Evolutionary conservation across 768 basidiomycete genomes (phyloP), one percentile per base, ranked within the genome.

Genomic region (Leccinum sublutescens): DNA sequence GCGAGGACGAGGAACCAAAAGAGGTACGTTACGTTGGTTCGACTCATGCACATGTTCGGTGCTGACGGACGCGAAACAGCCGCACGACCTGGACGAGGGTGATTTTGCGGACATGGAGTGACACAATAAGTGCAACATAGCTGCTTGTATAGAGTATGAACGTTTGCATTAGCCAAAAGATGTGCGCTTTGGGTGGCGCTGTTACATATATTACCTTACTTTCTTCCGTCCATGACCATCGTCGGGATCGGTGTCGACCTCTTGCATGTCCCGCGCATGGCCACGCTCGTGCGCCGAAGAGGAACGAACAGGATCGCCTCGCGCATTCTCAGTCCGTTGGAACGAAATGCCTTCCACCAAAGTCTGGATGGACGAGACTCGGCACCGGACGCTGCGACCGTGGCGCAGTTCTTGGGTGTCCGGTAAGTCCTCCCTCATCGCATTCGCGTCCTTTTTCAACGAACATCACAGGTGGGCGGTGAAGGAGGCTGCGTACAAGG

Each of bases 1-100:
- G 96, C 34, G 96, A 98, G 77, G 93, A 95, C 59, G 96, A 99
- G 71, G 96, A 99, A 70, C 95, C 96, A 15, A 94, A 89, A 79
- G 93, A 93, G 85, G 91, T 90, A 68, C 58, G 79, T 62, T 23
- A 36, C 58, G 79, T 62, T 21, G 38, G 19, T 12, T 52, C 57
- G 33, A 57, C 8, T 27, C 1, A 51, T 47, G 33, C 14, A 43
- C 52, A 4, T 2, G 56, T 38, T 25, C 3, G n/a, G 52, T 50
- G 57, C 54, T 68, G 51, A 60, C 40, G 21, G 51, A 61, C 62
- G 69, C 27, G 29, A 48, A 40, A 64, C 65, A 95, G 89, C 95
- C 95, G 12, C 91, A 85, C 70, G 94, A 98, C 74, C 78, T 98
- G 74, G 96, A 98, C 70, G 92, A 91, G 61, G 93, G 94, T 7